These are phyloP conservation scores for Daldinia loculata DNA, from an alignment of 495 filamentous ascomycete genomes.

Conservation along the genomic window DNA sequence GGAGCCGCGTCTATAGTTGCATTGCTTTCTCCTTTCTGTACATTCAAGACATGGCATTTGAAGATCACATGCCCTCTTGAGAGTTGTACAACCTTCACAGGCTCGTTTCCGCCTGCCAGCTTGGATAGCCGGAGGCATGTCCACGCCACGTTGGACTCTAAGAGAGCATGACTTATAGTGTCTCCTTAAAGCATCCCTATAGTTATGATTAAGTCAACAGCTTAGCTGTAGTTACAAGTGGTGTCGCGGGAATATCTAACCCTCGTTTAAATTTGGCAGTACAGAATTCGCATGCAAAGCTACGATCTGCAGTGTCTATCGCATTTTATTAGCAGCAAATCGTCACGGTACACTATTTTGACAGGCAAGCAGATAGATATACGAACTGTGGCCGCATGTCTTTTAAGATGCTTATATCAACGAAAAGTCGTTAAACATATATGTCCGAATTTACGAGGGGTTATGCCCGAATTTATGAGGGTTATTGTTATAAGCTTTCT, in stretches of 20 bases:
- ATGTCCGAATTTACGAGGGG: too few species aligned
- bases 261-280: not conserved
- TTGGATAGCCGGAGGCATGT: not conserved
- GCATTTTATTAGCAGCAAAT: not conserved
- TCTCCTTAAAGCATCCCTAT: slow-evolving; percentile 1
- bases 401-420: not conserved
- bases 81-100: slow-evolving; percentile 1
- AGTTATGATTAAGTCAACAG: not conserved
- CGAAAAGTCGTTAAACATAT: not conserved
- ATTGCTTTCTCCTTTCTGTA: not conserved
- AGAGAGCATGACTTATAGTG: not conserved
- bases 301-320: not conserved
- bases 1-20: not conserved
- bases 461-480: too few species aligned
- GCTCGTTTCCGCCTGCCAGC: not conserved
- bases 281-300: slow-evolving; percentile 4
- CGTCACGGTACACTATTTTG: not conserved
- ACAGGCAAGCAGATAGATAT: not conserved
- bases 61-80: not conserved
- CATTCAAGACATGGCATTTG: not conserved
- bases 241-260: not conserved
- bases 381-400: not conserved
- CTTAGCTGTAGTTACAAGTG: not conserved
- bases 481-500: too few species aligned
- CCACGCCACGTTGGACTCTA: not conserved